Base-by-base conservation (phyloP, 2,329 filamentous ascomycete species). In the Didymella pinodella region DNA sequence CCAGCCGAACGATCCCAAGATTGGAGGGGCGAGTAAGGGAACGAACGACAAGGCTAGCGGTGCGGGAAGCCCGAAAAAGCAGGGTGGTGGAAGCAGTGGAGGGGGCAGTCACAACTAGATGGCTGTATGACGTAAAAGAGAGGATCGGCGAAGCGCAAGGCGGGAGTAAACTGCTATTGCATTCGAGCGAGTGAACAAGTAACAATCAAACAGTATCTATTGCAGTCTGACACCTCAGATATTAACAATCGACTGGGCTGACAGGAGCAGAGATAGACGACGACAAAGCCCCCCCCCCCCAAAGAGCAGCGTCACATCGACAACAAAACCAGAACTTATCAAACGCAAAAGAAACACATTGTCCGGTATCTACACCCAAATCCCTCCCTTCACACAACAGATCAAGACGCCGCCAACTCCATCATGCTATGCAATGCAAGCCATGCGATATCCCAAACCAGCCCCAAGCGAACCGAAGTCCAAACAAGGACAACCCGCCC, bases 1-100 rank as follows among this genome's bases (percentile, higher is more conserved):
- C 65, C 71, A 83, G 64, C 79, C 80, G 60, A 80, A 82, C 41
- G 77, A 63, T 36, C 62, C 61, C 72, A 41, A 69, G 60, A 64
- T 78, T 66, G 57, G 75, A 65, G 64, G 84, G 72, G 71, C 72
- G 67, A 54, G 76, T 71, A 62, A 79, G 73, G 67, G 66, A 16
- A 68, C 68, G 18, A 69, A 70, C 32, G 68, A 63, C 55, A 70
- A 66, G 62, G 65, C 64, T 56, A 78, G 73, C 59, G 75, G 77
- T 5, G 71, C 65, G 26, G 75, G 76, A 12, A 75, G 75, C 62
- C 51, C 77, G 55, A 68, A 72, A n/a, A 78, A 78, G 66, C 68
- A 72, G 49, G 74, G 73, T 20, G 74, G 76, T 26, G 65, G 63
- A 26, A 71, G 72, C 63, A 69, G 61, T 52, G 72, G 72, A 5